Evolutionary conservation across 2,329 filamentous ascomycete species (phyloP), one percentile per base, ranked within the genome.

Genomic region (Trichophaea hybrida): DNA sequence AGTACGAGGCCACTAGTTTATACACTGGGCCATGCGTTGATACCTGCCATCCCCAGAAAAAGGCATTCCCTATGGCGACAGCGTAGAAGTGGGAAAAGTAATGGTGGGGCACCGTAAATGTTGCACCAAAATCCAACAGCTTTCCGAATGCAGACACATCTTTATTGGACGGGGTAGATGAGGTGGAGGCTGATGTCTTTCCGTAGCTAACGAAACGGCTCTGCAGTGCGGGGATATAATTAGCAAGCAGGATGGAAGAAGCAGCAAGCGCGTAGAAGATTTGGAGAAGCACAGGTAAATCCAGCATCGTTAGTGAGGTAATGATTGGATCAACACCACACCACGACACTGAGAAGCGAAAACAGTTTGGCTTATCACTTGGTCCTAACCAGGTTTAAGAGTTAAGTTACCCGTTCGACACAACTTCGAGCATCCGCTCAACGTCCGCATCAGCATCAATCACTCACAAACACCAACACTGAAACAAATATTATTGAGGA

Each of bases 41-140:
- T 57, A 85, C 78, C 71, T 90, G 84, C 65, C 73, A 72, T 0
- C 77, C 79, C 88, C 90, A 96, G 71, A 90, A 85, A 4, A 81
- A 68, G 0, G 87, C 90, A 61, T 80, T 82, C 1, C 75, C 69
- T 4, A 89, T 73, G 2, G 87, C 91, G 38, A 82, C 71, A 57
- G 86, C 69, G 71, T 98, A 97, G 74, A 95, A 97, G 67, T 93
- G 86, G 48, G 78, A 79, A 72, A 97, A 97, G 83, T 87, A 97
- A 63, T 79, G 79, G 73, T 97, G 93, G 24, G 91, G 89, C 38
- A 96, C 84, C 69, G 80, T 80, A 65, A 78, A 71, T 40, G 71
- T 73, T 37, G 79, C 77, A 17, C 79, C 68, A 59, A 69, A 70
- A 67, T 82, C 79, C 61, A 82, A 73, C 50, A 75, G 57, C 15